These are phyloP conservation scores for Claviceps fusiformis DNA, from an alignment of 2,329 filamentous ascomycete species.

Conservation along the genomic window DNA sequence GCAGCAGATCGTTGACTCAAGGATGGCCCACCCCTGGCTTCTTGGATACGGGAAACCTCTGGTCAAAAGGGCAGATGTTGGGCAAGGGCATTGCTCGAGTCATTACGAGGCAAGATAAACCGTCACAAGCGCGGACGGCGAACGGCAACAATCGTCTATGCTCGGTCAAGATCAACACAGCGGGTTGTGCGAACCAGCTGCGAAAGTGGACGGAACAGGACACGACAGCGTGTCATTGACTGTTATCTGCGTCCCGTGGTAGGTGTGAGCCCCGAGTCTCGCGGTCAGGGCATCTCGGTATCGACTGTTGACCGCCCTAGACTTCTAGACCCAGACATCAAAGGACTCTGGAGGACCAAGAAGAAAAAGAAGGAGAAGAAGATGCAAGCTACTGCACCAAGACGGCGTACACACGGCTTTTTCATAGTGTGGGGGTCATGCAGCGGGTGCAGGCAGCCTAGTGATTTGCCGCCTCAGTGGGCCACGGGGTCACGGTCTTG, in stretches of 20 bases:
- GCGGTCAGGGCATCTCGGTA: background rate
- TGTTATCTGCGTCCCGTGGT: background rate
- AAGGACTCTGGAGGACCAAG: background rate
- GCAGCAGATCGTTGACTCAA: background rate
- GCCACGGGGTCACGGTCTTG: constrained; percentile 1
- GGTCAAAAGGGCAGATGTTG: background rate
- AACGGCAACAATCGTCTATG: background rate
- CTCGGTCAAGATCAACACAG: background rate
- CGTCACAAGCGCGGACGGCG: background rate
- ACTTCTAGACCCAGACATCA: background rate
- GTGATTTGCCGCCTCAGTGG: constrained; percentile 6
- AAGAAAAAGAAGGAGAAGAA: background rate
- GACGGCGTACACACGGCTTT: constrained; percentile 1
- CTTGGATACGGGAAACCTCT: background rate
- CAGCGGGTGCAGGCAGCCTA: background rate
- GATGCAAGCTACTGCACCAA: background rate
- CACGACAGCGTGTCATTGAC: background rate
- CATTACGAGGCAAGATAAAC: background rate
- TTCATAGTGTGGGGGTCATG: background rate
- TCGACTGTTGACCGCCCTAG: background rate
- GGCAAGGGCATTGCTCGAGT: background rate
- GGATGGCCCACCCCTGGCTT: background rate
- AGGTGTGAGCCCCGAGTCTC: background rate
- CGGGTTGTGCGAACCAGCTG: background rate
- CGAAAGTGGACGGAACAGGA: too few species aligned